phyloP scores from a whole-genome alignment of 495 filamentous ascomycete species.

The Barbatosphaeria neglecta region DNA sequence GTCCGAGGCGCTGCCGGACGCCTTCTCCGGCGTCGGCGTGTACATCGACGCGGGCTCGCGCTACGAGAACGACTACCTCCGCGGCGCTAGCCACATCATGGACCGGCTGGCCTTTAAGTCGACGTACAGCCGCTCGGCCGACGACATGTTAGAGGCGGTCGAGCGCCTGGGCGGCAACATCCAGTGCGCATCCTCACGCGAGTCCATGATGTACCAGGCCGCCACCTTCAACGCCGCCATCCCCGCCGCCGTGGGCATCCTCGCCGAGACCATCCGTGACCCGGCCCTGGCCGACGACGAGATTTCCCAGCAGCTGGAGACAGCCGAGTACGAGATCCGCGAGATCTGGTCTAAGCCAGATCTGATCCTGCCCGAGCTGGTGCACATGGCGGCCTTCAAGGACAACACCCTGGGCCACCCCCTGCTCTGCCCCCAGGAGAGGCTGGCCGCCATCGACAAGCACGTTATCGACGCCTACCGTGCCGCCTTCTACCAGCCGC shows the following conservation, averaged over 20 bases:
- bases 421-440: slow-evolving; percentile 77
- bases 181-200: slow-evolving; percentile 88
- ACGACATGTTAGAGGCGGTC: slow-evolving; percentile 76
- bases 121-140: slow-evolving; percentile 56
- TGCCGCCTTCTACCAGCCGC: slow-evolving; percentile 72
- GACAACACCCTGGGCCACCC: slow-evolving; percentile 94
- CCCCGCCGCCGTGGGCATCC: slow-evolving; percentile 65
- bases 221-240: slow-evolving; percentile 95
- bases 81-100: slow-evolving; percentile 91
- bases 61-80: slow-evolving; percentile 76
- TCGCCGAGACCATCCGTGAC: slow-evolving; percentile 90
- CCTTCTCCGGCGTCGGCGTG: slow-evolving; percentile 90
- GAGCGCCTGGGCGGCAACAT: slow-evolving; percentile 89
- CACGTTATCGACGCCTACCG: slow-evolving; percentile 67
- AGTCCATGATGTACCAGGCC: slow-evolving; percentile 97
- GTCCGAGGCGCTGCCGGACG: slow-evolving; percentile 87
- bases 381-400: slow-evolving; percentile 90
- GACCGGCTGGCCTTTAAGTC: slow-evolving; percentile 96
- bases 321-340: slow-evolving; percentile 85
- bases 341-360: slow-evolving; percentile 99
- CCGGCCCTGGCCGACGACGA: slow-evolving; percentile 85
- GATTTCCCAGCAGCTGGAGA: slow-evolving; percentile 73
- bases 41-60: slow-evolving; percentile 95
- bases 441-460: slow-evolving; percentile 65
- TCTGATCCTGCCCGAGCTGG: slow-evolving; percentile 86